Evolutionary conservation across 2,329 filamentous ascomycete species (phyloP), one percentile per base, ranked within the genome.

Genomic region (Fusarium papillatum): DNA sequence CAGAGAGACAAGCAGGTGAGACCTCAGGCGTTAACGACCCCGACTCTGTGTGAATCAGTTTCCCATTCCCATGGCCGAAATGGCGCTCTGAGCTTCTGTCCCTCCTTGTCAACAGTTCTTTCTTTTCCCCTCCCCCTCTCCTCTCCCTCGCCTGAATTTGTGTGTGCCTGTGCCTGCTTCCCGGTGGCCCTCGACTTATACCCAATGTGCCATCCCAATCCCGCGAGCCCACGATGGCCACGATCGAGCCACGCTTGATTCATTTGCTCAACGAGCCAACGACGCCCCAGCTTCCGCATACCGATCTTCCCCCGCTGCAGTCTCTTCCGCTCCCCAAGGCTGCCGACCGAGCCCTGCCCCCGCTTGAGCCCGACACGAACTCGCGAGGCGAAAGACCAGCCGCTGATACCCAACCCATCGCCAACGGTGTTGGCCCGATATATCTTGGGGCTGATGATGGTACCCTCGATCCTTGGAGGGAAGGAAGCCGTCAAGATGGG

Each of bases 191-290:
- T 68, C 64, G 68, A 76, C 75, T 79, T 78, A 77, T 76, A 74
- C 72, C 80, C 79, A 73, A 80, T 80, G 76, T 78, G 76, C 74
- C 71, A 80, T 76, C 67, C 71, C 68, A 73, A 68, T 67, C 75
- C 73, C 66, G 66, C 71, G 71, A 78, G 79, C 76, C 80, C 87
- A 90, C 83, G 84, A 91, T 91, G 90, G 90, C 90, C 77, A 92
- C 90, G 80, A 93, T 93, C 84, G 91, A 93, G 87, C 91, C 91
- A 81, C 90, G 91, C 81, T 86, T 93, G 76, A 93, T 92, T 81
- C 90, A 92, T 82, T 84, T 93, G 76, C 86, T 93, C 79, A 93
- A 93, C 83, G 88, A 91, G 79, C 87, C 86, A 61, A 86, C 86
- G 50, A 85, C 86, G 73, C 87, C 88, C 57, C 86, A 86, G 76